phyloP scores from a whole-genome alignment of 768 basidiomycete genomes.

The Tricholoma sp. region DNA sequence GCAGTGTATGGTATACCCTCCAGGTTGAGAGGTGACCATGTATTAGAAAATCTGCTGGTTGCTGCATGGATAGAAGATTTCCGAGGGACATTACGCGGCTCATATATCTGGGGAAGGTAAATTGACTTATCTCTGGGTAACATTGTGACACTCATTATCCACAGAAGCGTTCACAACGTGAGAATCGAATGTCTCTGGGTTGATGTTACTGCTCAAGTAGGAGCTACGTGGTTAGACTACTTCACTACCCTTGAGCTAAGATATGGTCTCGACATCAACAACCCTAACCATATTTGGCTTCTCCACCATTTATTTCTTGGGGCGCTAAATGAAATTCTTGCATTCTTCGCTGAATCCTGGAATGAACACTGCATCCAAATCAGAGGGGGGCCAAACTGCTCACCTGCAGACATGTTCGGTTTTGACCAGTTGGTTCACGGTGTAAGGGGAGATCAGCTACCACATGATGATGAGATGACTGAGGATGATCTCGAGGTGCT shows the following conservation, averaged over 20 bases:
- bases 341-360: constrained; percentile 26
- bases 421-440: constrained; percentile 26
- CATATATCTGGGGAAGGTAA: constrained; percentile 33
- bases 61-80: constrained; percentile 18
- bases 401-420: constrained; percentile 27
- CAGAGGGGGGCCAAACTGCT: constrained; percentile 14
- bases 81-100: constrained; percentile 16
- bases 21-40: constrained; percentile 32
- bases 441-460: constrained; percentile 6
- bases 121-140: not conserved
- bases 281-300: constrained; percentile 26
- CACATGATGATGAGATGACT: constrained; percentile 3
- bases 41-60: constrained; percentile 30
- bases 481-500: constrained; percentile 16
- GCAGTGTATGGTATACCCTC: constrained; percentile 23
- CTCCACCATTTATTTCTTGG: constrained; percentile 30
- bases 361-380: constrained; percentile 27
- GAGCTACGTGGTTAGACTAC: constrained; percentile 25
- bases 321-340: constrained; percentile 20
- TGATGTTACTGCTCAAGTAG: constrained; percentile 23
- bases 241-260: constrained; percentile 25
- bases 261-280: constrained; percentile 23
- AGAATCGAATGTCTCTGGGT: constrained; percentile 34
- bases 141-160: not conserved
- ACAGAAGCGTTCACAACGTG: constrained; percentile 32